These are phyloP conservation scores for Calendula officinalis DNA, from an alignment of 129 eudicot species.

Conservation along the genomic window DNA sequence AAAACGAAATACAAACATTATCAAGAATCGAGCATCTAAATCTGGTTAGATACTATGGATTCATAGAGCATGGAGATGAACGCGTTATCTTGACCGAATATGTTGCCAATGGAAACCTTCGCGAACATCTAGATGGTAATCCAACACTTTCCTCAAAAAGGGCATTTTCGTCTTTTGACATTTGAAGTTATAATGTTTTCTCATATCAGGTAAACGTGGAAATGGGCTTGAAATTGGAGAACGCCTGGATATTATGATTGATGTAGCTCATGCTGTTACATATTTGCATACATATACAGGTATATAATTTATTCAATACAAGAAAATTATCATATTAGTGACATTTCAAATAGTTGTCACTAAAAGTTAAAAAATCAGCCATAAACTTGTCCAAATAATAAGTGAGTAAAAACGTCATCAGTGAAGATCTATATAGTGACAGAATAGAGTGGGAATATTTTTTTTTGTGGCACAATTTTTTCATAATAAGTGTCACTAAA, in stretches of 20 bases:
- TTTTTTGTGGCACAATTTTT: too few relatives aligned
- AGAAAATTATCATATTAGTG: too few relatives aligned
- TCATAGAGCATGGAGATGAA: slow-evolving; percentile 65
- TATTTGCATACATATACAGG: slow-evolving; percentile 82
- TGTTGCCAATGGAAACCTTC: slow-evolving; percentile 73
- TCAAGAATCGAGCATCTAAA: slow-evolving; percentile 79
- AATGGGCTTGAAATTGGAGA: slow-evolving; percentile 64
- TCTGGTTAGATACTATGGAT: slow-evolving; percentile 70
- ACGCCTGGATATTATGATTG: slow-evolving; percentile 72
- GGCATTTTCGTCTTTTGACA: slow-evolving; percentile 6
- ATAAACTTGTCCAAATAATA: too few relatives aligned
- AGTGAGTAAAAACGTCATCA: too few relatives aligned
- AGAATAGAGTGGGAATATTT: too few relatives aligned
- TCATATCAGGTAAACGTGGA: slow-evolving; percentile 54
- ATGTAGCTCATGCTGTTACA: slow-evolving; percentile 83
- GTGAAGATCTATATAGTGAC: too few relatives aligned
- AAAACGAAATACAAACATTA: slow-evolving; percentile 63
- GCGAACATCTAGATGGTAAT: slow-evolving; percentile 89
- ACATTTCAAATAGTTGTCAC: too few relatives aligned
- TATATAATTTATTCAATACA: not conserved
- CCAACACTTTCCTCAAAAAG: not conserved
- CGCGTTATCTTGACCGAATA: slow-evolving; percentile 60
- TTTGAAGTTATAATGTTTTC: not conserved
- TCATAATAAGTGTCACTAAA: too few relatives aligned
- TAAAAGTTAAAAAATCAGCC: too few relatives aligned